Evolutionary conservation across 2,329 filamentous ascomycete genomes (phyloP).

Genomic region (Chrysoporthe austroafricana): DNA sequence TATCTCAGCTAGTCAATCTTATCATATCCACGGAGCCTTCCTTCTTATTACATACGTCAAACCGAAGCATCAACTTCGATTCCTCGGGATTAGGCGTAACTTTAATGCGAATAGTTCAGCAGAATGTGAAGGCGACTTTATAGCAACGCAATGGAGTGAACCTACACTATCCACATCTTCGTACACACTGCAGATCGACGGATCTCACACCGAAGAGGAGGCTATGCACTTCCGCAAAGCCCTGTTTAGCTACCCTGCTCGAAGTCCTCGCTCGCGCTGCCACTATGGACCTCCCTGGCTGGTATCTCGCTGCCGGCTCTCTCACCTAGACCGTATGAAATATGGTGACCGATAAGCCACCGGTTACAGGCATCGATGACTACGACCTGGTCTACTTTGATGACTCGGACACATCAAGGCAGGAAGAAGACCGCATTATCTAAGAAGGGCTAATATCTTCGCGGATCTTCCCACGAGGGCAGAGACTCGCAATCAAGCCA

Average conservation of each 20-base stretch:
- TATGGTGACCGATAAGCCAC: slow-evolving; percentile 34
- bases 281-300: slow-evolving; percentile 23
- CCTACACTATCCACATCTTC: neutral
- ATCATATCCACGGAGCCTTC: too few relatives aligned
- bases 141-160: neutral
- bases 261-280: slow-evolving; percentile 28
- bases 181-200: slow-evolving; percentile 18
- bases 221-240: slow-evolving; percentile 19
- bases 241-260: slow-evolving; percentile 24
- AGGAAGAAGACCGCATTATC: slow-evolving; percentile 42
- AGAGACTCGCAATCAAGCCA: slow-evolving; percentile 45
- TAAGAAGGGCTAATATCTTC: slow-evolving; percentile 37
- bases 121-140: too few relatives aligned
- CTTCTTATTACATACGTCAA: too few relatives aligned
- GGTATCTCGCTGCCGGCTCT: slow-evolving; percentile 39
- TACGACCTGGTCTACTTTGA: slow-evolving; percentile 45
- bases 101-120: too few relatives aligned
- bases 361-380: slow-evolving; percentile 41
- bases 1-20: too few relatives aligned
- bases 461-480: slow-evolving; percentile 38
- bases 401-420: slow-evolving; percentile 39
- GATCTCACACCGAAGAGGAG: slow-evolving; percentile 24
- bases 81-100: too few relatives aligned
- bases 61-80: too few relatives aligned
- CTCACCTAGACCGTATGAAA: slow-evolving; percentile 46